Evolutionary conservation across 1,139 yeast species (phyloP).

Genomic region (Meyerozyma sp.): DNA sequence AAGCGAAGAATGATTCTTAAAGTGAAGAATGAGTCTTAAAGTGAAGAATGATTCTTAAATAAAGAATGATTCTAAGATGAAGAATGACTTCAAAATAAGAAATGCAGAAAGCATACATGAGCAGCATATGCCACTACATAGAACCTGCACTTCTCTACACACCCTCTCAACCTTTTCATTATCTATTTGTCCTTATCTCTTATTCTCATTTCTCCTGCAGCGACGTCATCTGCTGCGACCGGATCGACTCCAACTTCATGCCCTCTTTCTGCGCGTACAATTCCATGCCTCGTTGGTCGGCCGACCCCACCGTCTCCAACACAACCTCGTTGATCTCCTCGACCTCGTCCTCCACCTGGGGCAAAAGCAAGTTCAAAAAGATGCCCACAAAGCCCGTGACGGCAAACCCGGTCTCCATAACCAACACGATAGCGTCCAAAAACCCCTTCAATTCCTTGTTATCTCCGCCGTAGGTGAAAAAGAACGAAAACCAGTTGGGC

Average conservation of each 20-base stretch:
- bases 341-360: slow-evolving; percentile 63
- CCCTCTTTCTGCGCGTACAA: slow-evolving; percentile 34
- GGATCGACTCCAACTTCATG: slow-evolving; percentile 21
- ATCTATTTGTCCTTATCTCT: background rate
- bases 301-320: slow-evolving; percentile 43
- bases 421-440: slow-evolving; percentile 71
- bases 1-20: too few relatives aligned
- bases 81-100: too few relatives aligned
- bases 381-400: slow-evolving; percentile 75
- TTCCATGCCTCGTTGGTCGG: slow-evolving; percentile 37
- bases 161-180: too few relatives aligned
- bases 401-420: slow-evolving; percentile 87
- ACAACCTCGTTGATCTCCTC: slow-evolving; percentile 47
- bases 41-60: too few relatives aligned
- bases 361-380: slow-evolving; percentile 62
- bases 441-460: slow-evolving; percentile 66
- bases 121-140: too few relatives aligned
- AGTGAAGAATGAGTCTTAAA: too few relatives aligned
- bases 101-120: too few relatives aligned
- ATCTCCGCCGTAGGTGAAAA: slow-evolving; percentile 71
- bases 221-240: slow-evolving; percentile 7
- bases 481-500: slow-evolving; percentile 66
- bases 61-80: too few relatives aligned
- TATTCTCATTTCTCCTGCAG: background rate
- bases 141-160: too few relatives aligned